These are phyloP conservation scores for Umbilicaria muhlenbergii DNA, from an alignment of 495 filamentous ascomycete species.

Conservation along the genomic window DNA sequence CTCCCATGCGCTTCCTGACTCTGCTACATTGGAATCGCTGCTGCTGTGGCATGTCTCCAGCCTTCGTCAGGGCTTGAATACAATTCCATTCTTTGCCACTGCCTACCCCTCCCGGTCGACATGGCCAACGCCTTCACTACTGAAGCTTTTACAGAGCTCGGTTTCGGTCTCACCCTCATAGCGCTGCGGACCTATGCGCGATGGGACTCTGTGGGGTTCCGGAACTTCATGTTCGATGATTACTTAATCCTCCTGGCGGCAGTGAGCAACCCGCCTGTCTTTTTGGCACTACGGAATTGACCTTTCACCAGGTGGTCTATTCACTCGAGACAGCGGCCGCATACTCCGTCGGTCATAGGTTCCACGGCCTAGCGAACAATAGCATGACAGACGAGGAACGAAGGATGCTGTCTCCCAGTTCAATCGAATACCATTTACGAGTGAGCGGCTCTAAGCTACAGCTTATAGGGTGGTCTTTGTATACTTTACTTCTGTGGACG, in stretches of 20 bases:
- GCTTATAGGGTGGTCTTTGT: conserved; percentile 41
- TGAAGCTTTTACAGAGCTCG: conserved; percentile 38
- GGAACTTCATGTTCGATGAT: conserved; percentile 37
- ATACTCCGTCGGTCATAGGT: conserved; percentile 31
- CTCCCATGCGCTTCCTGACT: no score
- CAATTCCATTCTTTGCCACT: conserved; percentile 14
- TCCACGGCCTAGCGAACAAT: conserved; percentile 37
- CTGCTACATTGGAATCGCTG: no score
- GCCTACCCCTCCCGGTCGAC: conserved; percentile 7
- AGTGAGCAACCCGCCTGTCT: conserved; percentile 18
- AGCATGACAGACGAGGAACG: conserved; percentile 35
- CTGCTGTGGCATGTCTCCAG: no score
- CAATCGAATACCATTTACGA: conserved; percentile 29
- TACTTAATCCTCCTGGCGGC: conserved; percentile 42
- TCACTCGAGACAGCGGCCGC: conserved; percentile 28
- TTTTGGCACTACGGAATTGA: no score
- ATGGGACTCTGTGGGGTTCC: conserved; percentile 33
- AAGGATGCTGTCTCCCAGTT: conserved; percentile 22
- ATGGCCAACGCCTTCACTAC: conserved; percentile 23
- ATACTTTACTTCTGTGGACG: conserved; percentile 39
- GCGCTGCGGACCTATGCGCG: conserved; percentile 31
- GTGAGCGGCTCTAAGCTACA: conserved; percentile 43
- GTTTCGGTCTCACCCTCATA: conserved; percentile 32
- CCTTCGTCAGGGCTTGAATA: no score
- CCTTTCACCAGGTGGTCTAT: conserved; percentile 10